These are phyloP conservation scores for Colletotrichum lini DNA, from an alignment of 2,329 filamentous ascomycete genomes.

Conservation along the genomic window DNA sequence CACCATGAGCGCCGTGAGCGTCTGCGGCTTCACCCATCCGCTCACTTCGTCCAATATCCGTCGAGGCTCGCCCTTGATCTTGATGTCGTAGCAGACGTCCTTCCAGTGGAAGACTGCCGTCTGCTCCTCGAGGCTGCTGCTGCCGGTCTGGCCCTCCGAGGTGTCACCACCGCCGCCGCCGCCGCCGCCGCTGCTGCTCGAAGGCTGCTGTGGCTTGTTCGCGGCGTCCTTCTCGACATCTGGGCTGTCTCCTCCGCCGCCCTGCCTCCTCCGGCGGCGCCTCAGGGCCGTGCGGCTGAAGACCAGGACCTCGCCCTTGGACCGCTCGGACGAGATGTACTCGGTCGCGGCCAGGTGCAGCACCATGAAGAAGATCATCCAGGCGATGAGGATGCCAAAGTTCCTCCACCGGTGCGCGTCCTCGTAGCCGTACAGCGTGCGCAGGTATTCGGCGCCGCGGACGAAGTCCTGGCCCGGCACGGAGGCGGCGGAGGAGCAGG, in stretches of 20 bases:
- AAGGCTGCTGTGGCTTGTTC: not conserved
- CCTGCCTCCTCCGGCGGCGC: conserved; percentile 68
- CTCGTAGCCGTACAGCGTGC: conserved; percentile 62
- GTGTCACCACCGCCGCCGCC: too few relatives aligned
- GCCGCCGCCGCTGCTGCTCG: too few relatives aligned
- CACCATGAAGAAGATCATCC: conserved; percentile 62
- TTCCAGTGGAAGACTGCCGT: conserved; percentile 78
- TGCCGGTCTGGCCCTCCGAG: conserved; percentile 44
- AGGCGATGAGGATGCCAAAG: conserved; percentile 66
- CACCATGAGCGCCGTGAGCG: conserved; percentile 75
- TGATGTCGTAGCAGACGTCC: conserved; percentile 78
- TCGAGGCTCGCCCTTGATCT: conserved; percentile 72
- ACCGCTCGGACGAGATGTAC: conserved; percentile 61
- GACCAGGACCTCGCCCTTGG: conserved; percentile 73
- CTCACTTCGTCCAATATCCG: conserved; percentile 76
- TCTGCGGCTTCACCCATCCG: conserved; percentile 80
- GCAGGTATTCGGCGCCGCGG: conserved; percentile 63
- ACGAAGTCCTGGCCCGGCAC: conserved; percentile 60
- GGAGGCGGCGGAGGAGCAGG: conserved; percentile 65
- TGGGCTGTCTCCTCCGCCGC: conserved; percentile 51
- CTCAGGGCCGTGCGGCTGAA: conserved; percentile 63
- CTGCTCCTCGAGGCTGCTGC: conserved; percentile 61
- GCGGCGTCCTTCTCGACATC: not conserved
- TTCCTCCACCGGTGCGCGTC: conserved; percentile 69
- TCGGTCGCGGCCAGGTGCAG: conserved; percentile 67